A percentile compares a stretch with the other conserved stretches of the same genome.
phyloP scores from a whole-genome alignment of 208 protist species.

The Leishmania lainsoni region DNA sequence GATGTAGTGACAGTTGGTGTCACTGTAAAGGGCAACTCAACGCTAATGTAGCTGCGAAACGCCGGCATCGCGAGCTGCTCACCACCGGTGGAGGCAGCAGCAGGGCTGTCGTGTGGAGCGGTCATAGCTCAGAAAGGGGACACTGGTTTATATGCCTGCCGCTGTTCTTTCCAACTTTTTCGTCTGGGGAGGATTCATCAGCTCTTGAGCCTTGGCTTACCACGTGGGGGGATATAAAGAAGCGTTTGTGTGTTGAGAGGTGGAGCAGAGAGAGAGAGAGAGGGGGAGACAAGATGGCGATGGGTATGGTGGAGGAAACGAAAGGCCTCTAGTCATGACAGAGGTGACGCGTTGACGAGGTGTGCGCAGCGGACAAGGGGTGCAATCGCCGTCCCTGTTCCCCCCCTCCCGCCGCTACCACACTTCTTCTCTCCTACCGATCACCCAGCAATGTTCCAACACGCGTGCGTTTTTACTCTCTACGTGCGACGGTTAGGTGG shows the following conservation, averaged over 20 bases:
- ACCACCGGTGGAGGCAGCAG: not conserved
- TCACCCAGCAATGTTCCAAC: not conserved
- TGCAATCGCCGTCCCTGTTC: not conserved
- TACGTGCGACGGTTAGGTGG: not conserved
- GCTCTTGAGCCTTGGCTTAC: not conserved
- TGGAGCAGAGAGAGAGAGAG: not conserved
- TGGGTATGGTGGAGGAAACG: not conserved
- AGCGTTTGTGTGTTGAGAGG: not conserved
- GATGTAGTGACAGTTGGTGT: constrained; percentile 20
- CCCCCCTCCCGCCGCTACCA: not conserved
- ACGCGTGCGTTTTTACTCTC: not conserved
- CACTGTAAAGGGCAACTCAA: constrained; percentile 77
- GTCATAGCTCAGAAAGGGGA: not conserved
- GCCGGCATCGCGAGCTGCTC: constrained; percentile 12
- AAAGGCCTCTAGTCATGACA: not conserved
- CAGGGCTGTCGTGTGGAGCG: not conserved
- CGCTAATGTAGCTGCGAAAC: constrained; percentile 58
- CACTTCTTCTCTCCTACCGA: not conserved
- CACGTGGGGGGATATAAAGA: not conserved
- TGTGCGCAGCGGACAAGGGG: not conserved
- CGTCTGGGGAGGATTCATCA: not conserved
- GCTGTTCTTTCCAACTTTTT: not conserved
- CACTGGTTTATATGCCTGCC: not conserved
- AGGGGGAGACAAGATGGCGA: not conserved
- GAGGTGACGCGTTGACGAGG: not conserved